Percentiles rank a stretch among this genome's conserved stretches.
Evolutionary conservation across 1,139 yeast species (phyloP).

Genomic region (Saccharomyces hybrid): DNA sequence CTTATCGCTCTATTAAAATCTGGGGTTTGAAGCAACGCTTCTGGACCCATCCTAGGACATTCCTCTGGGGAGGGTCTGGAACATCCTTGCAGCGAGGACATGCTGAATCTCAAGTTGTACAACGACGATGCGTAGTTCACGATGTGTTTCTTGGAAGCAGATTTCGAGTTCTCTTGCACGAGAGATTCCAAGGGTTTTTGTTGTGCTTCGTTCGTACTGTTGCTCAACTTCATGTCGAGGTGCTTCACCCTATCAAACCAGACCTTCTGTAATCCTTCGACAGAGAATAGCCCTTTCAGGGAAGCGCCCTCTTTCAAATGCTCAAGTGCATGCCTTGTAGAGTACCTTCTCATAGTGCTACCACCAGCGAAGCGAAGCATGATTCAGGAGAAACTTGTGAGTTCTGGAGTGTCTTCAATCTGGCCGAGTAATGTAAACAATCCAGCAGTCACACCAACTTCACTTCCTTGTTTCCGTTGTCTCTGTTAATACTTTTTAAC

Average conservation of each 20-base stretch:
- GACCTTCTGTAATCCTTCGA: slow-evolving; percentile 45
- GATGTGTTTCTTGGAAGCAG: slow-evolving; percentile 32
- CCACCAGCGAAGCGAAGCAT: background rate
- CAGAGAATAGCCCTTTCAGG: slow-evolving; percentile 49
- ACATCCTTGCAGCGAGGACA: slow-evolving; percentile 43
- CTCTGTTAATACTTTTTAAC: background rate
- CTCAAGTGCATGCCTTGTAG: background rate
- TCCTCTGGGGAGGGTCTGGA: slow-evolving; percentile 5
- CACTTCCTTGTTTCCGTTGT: background rate
- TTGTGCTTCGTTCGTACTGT: slow-evolving; percentile 18
- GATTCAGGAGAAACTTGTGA: background rate
- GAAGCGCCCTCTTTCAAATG: slow-evolving; percentile 20
- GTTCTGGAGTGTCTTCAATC: background rate
- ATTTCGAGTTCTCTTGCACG: slow-evolving; percentile 26
- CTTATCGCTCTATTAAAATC: slow-evolving; percentile 26
- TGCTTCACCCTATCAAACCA: slow-evolving; percentile 52
- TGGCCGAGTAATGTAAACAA: background rate
- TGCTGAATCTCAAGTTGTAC: slow-evolving; percentile 51
- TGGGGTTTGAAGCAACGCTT: slow-evolving; percentile 42
- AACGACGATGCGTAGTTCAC: slow-evolving; percentile 54
- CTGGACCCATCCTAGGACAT: slow-evolving; percentile 9
- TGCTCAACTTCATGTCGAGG: slow-evolving; percentile 43
- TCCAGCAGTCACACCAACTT: background rate
- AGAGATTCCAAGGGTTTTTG: slow-evolving; percentile 24
- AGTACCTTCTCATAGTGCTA: background rate